A percentile compares a stretch with the other conserved stretches of the same genome.
phyloP scores from a whole-genome alignment of 2,329 filamentous ascomycete genomes.

The Podosphaera leucotricha region DNA sequence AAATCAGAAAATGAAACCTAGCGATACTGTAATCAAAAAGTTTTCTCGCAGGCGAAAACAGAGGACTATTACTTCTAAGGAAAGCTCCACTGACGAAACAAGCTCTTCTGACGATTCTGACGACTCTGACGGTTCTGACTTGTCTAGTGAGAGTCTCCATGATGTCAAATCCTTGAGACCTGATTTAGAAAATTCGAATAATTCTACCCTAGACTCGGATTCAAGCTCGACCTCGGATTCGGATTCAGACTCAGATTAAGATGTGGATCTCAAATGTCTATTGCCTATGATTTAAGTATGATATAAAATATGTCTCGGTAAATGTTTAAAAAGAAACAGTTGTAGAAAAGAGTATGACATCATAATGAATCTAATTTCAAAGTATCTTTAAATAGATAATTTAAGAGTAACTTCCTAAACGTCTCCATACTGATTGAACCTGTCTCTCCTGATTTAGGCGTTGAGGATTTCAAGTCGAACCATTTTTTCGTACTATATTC shows the following conservation, averaged over 20 bases:
- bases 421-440: no score
- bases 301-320: background rate
- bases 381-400: background rate
- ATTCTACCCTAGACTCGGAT: background rate
- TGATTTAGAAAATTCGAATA: background rate
- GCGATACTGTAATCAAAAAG: constrained; percentile 23
- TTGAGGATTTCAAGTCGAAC: no score
- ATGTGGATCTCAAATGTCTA: background rate
- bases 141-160: no score
- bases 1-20: background rate
- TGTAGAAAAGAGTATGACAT: background rate
- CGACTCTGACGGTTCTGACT: background rate
- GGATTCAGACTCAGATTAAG: background rate
- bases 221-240: background rate
- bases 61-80: constrained; percentile 10
- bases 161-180: no score
- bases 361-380: background rate
- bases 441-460: no score
- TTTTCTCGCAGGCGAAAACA: constrained; percentile 24
- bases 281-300: background rate
- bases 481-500: no score
- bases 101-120: constrained; percentile 2
- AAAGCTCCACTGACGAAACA: constrained; percentile 9
- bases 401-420: no score
- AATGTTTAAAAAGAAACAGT: background rate